Evolutionary conservation across 139 green algal species (phyloP).

Genomic region (Chara braunii): DNA sequence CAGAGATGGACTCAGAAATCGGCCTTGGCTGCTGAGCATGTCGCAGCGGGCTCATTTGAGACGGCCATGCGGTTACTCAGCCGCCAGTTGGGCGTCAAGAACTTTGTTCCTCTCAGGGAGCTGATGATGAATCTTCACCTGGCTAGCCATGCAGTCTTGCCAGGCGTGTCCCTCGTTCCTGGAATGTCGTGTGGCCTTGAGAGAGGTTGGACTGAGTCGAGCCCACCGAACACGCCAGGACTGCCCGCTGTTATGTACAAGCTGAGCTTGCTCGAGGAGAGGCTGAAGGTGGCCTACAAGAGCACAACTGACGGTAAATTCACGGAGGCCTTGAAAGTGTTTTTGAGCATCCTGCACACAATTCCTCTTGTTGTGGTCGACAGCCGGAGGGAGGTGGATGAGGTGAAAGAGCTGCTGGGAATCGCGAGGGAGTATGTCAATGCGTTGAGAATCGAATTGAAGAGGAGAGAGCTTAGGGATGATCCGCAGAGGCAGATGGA

Average conservation of each 20-base stretch:
- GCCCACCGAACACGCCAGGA: conserved; percentile 47
- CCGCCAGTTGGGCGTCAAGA: conserved; percentile 79
- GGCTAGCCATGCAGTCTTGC: conserved; percentile 58
- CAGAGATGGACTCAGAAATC: conserved; percentile 80
- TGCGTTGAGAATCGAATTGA: conserved; percentile 81
- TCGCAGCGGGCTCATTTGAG: conserved; percentile 75
- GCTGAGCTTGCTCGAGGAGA: conserved; percentile 57
- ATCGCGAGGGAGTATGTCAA: conserved; percentile 90
- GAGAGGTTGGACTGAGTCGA: conserved; percentile 48
- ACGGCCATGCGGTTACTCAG: conserved; percentile 86
- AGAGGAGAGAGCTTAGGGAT: conserved; percentile 71
- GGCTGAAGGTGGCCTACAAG: conserved; percentile 75
- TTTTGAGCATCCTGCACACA: conserved; percentile 74
- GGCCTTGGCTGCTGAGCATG: conserved; percentile 68
- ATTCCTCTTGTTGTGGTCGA: conserved; percentile 87
- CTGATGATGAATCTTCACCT: conserved; percentile 75
- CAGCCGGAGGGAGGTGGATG: conserved; percentile 75
- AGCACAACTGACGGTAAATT: conserved; percentile 97
- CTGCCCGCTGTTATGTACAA: conserved; percentile 65
- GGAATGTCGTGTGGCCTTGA: conserved; percentile 64
- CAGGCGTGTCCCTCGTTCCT: conserved; percentile 56
- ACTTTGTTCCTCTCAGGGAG: conserved; percentile 80
- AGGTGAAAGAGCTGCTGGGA: conserved; percentile 87
- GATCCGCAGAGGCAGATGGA: conserved; percentile 70
- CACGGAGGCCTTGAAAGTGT: conserved; percentile 73